A percentile compares a stretch with the other conserved stretches of the same genome.
Conservation (phyloP, 352 stramenopile genomes). For the Labyrinthula sp. region DNA sequence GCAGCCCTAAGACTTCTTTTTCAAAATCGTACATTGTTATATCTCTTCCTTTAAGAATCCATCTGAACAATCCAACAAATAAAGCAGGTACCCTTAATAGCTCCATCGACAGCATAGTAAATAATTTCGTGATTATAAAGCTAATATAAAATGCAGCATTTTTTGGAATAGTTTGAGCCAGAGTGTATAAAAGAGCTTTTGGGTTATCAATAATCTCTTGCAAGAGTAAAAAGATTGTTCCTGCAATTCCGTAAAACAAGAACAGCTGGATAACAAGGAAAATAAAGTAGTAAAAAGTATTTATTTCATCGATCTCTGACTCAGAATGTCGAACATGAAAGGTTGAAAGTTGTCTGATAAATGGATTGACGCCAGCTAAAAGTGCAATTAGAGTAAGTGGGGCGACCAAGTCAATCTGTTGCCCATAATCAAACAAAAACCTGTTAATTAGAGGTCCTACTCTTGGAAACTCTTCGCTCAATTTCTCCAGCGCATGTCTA, state of each 20-base stretch:
- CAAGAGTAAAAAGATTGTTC: constrained; percentile 21
- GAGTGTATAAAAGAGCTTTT: constrained; percentile 6
- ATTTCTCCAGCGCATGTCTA: background rate
- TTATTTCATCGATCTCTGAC: constrained; percentile 13
- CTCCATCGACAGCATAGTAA: constrained; percentile 27
- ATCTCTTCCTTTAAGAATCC: too few species aligned
- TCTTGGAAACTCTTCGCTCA: constrained; percentile 3
- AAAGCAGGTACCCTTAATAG: constrained; percentile 12
- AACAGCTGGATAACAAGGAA: constrained; percentile 27
- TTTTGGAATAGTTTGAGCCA: constrained; percentile 8
- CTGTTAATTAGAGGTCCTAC: constrained; percentile 6
- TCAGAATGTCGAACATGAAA: constrained; percentile 16
- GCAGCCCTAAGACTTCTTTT: too few species aligned
- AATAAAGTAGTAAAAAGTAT: constrained; percentile 23
- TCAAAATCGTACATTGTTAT: too few species aligned
- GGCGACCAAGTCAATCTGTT: too few species aligned
- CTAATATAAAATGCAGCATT: constrained; percentile 26
- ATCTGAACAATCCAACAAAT: constrained; percentile 7
- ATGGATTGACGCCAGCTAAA: constrained; percentile 15
- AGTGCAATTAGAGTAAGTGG: constrained; percentile 16
- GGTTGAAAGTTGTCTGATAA: constrained; percentile 19
- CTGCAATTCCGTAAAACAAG: constrained; percentile 24
- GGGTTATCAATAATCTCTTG: constrained; percentile 26
- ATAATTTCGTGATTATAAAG: constrained; percentile 23
- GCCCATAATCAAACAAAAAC: too few species aligned